These are phyloP conservation scores for Helicocarpus griseus DNA, from an alignment of 2,329 filamentous ascomycete genomes.

Conservation along the genomic window DNA sequence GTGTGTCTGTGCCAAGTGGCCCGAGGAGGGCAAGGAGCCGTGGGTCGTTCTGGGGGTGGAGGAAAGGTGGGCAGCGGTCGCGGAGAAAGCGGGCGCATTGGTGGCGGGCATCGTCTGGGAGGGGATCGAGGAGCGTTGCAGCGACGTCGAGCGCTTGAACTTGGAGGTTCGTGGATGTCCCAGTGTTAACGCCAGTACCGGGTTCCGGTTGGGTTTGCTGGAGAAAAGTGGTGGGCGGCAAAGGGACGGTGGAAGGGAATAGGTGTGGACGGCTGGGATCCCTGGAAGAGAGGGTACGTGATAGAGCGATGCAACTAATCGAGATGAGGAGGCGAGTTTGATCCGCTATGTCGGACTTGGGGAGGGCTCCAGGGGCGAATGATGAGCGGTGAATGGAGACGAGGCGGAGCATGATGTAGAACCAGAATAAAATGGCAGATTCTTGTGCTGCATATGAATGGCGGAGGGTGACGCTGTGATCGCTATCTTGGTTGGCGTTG, in stretches of 20 bases:
- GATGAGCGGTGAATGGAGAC: slow-evolving; percentile 31
- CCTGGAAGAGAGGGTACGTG: slow-evolving; percentile 24
- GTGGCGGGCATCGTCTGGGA: slow-evolving; percentile 34
- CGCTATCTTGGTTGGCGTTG: slow-evolving; percentile 9
- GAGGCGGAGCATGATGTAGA: slow-evolving; percentile 32
- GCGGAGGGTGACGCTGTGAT: slow-evolving; percentile 9
- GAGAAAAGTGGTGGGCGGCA: slow-evolving; percentile 5
- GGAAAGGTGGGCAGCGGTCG: slow-evolving; percentile 31
- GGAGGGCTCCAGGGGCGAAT: slow-evolving; percentile 20
- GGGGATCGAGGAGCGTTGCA: slow-evolving; percentile 33
- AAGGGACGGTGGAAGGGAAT: slow-evolving; percentile 18
- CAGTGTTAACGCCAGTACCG: slow-evolving; percentile 10
- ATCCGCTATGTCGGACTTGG: slow-evolving; percentile 20
- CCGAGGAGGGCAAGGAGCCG: slow-evolving; percentile 35
- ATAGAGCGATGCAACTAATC: slow-evolving; percentile 33
- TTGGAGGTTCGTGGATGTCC: slow-evolving; percentile 25
- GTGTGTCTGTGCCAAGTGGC: slow-evolving; percentile 21
- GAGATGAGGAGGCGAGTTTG: slow-evolving; percentile 29
- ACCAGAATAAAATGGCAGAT: slow-evolving; percentile 29
- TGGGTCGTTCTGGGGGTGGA: slow-evolving; percentile 29
- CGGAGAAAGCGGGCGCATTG: slow-evolving; percentile 34
- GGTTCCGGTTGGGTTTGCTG: neutral
- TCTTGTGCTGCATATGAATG: slow-evolving; percentile 19
- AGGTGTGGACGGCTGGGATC: slow-evolving; percentile 20
- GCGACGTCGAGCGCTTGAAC: slow-evolving; percentile 37